Evolutionary conservation across 306 rosid genomes (phyloP), one percentile per base, ranked within the genome.

Genomic region (Pyrus bretschneideri): DNA sequence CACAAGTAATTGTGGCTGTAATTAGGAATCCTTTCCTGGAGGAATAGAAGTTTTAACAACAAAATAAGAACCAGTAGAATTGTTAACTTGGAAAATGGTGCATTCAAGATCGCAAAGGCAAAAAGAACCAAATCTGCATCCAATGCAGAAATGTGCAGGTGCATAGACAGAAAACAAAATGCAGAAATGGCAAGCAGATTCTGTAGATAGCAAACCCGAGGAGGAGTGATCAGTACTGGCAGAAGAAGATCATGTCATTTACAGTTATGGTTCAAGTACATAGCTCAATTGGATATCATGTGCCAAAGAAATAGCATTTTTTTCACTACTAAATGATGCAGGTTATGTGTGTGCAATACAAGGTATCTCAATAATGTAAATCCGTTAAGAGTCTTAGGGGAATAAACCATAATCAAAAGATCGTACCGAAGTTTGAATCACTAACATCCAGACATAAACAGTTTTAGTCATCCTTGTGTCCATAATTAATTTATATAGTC

Each of bases 21-120:
- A 92, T 79, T 77, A 95, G 88, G 77, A 92, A 95, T 46, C 99
- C 99, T 74, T 89, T 92, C 96, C 98, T 93, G 89, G 82, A 82
- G 77, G 58, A 76, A 75, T 73, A 76, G 46, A 77, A 70, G 21
- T 51, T 40, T 58, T 58, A 60, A 58, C 79, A 23, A 42, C 44
- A 67, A 79, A 74, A 51, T 35, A 79, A 72, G 49, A 74, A 68
- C 45, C 80, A 64, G 71, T 55, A 64, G 27, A 78, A 38, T 52
- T n/a, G 40, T 73, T 73, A 74, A 72, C 46, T 55, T 18, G 25
- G 45, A 78, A 67, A 68, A 42, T 46, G 63, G 62, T 69, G 63
- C 71, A 78, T 69, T 71, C 59, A 72, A 71, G 4, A 44, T 68
- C 4, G 45, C 12, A 77, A 38, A 25, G 30, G 8, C n/a, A 73